Conservation (phyloP, 2,329 filamentous ascomycete species). For the Fusarium sterilihyphosum region DNA sequence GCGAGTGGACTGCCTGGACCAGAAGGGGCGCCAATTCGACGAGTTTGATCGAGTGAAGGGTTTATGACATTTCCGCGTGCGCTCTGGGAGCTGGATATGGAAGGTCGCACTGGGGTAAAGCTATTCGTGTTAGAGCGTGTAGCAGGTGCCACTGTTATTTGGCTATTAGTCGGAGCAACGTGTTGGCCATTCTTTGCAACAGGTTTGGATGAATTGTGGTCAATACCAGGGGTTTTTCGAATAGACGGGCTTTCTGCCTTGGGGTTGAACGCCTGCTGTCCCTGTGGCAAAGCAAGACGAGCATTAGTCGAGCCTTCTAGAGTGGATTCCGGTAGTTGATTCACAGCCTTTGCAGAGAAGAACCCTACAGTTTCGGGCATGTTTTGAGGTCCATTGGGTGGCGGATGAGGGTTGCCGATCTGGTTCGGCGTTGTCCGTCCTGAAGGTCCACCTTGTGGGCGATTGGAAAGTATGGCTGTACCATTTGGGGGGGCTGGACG, state of each 20-base stretch:
- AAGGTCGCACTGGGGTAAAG: slow-evolving; percentile 47
- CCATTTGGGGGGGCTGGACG: slow-evolving; percentile 36
- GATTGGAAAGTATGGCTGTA: slow-evolving; percentile 37
- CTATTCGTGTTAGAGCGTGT: slow-evolving; percentile 37
- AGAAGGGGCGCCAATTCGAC: slow-evolving; percentile 69
- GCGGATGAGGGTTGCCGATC: slow-evolving; percentile 44
- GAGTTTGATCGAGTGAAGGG: slow-evolving; percentile 62
- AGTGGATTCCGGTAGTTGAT: slow-evolving; percentile 59
- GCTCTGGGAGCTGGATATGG: slow-evolving; percentile 39
- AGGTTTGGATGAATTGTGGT: slow-evolving; percentile 81
- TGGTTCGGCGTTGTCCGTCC: slow-evolving; percentile 36
- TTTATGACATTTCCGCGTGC: slow-evolving; percentile 58
- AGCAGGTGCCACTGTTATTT: slow-evolving; percentile 33
- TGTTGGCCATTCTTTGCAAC: slow-evolving; percentile 68
- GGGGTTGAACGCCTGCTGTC: slow-evolving; percentile 73
- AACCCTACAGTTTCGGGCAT: slow-evolving; percentile 65
- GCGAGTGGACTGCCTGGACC: slow-evolving; percentile 64
- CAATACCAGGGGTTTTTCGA: slow-evolving; percentile 86
- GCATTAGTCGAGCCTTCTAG: slow-evolving; percentile 52
- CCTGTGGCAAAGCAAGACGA: slow-evolving; percentile 54
- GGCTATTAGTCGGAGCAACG: slow-evolving; percentile 54
- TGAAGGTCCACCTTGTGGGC: slow-evolving; percentile 25
- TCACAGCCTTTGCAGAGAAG: slow-evolving; percentile 75
- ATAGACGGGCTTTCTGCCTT: slow-evolving; percentile 84
- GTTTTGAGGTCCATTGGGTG: slow-evolving; percentile 39